Base-by-base conservation (phyloP, 306 rosid species). In the Vachellia collinsii region DNA sequence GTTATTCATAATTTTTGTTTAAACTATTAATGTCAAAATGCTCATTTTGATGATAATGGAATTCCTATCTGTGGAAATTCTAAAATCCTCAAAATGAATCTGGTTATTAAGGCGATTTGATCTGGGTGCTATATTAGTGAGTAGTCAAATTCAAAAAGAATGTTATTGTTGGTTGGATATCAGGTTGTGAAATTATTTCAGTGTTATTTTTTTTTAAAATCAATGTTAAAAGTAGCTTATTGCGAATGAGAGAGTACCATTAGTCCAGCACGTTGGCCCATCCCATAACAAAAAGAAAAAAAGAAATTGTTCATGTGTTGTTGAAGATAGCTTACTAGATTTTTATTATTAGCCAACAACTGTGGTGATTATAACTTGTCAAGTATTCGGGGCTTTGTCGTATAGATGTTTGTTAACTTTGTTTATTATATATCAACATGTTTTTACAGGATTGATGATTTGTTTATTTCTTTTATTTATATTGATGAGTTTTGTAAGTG, bases 131-230 rank as follows among this genome's bases (percentile, higher is more conserved):
- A 11, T 23, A 3, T 11, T 23, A 4, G 66, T 59, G 38, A 59
- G 25, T 59, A 10, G 41, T 62, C 68, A 62, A 62, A 62, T 29
- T 29, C 41, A 12, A 62, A 62, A 54, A 34, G 20, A 29, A 29
- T 11, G 42, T 62, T 58, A 13, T 29, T 14, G 42, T 62, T 68
- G 25, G 72, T 68, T 41, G 72, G 72, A 22, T 41, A 19, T 17
- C 12, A 1, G 41, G 51, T 41, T n/a, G 50, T 68, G 50, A 68
- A 20, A 68, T 41, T 36, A 41, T 39, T 68, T 1, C 3, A 43
- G 72, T 68, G 36, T 68, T 68, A 68, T 29, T 29, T 67, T 39
- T 16, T 39, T 62, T 41, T 25, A 41, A 29, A 62, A 62, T 62
- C 10, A 25, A 62, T 29, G n/a, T 62, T 62, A 29, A 29, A 23